A percentile compares a stretch with the other conserved stretches of the same genome.
Evolutionary conservation across 495 filamentous ascomycete genomes (phyloP).

Genomic region (Penicillium verhagenii): DNA sequence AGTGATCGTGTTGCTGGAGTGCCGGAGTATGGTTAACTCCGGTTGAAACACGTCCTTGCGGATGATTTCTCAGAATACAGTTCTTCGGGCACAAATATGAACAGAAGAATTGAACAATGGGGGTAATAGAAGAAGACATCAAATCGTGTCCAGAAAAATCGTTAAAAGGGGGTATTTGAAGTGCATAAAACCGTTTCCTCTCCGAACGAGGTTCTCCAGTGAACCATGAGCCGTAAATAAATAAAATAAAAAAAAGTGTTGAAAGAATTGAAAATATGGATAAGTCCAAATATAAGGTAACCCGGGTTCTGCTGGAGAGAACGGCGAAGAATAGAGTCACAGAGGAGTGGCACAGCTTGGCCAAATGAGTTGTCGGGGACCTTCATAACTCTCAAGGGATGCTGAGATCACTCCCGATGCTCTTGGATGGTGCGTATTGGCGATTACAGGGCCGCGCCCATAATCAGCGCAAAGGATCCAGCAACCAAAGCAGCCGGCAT

Average conservation of each 20-base stretch:
- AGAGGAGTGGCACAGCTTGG: neutral
- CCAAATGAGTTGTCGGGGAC: neutral
- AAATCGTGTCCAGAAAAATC: slow-evolving; percentile 35
- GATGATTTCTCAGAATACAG: neutral
- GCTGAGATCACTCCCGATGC: neutral
- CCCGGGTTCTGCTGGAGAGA: slow-evolving; percentile 29
- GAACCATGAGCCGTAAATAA: slow-evolving; percentile 25
- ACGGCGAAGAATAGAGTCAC: slow-evolving; percentile 14
- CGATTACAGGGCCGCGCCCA: slow-evolving; percentile 36
- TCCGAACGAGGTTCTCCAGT: slow-evolving; percentile 23
- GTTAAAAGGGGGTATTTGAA: slow-evolving; percentile 38
- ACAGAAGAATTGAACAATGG: slow-evolving; percentile 24
- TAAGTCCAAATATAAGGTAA: slow-evolving; percentile 17
- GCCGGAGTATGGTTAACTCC: neutral
- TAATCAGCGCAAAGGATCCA: slow-evolving; percentile 39
- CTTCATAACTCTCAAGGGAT: neutral
- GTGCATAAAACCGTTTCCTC: slow-evolving; percentile 29
- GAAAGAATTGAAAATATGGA: slow-evolving; percentile 20
- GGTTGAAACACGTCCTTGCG: neutral
- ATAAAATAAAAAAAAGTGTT: slow-evolving; percentile 11
- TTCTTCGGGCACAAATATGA: slow-evolving; percentile 18
- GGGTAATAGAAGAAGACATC: slow-evolving; percentile 22
- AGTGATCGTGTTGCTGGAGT: neutral
- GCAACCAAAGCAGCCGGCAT: slow-evolving; percentile 37
- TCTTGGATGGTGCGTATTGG: neutral